Conservation (phyloP, 352 stramenopile species). For the Aphanomyces stellatus region DNA sequence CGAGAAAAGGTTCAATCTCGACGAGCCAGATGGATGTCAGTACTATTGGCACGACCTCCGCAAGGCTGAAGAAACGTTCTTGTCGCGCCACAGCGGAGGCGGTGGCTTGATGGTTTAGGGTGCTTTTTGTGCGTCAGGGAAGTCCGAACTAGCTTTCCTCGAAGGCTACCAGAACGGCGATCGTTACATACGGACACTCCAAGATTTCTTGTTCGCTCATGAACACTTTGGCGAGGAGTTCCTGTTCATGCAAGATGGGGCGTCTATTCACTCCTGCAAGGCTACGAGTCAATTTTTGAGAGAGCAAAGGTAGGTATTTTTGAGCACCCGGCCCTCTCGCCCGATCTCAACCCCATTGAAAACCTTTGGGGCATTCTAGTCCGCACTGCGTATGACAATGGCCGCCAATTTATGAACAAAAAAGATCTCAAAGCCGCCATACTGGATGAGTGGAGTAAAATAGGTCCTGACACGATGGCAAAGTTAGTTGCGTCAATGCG, state of each 20-base stretch:
- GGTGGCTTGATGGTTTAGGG: slow-evolving; percentile 24
- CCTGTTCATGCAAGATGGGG: slow-evolving; percentile 24
- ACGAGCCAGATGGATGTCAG: slow-evolving; percentile 29
- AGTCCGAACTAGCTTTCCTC: slow-evolving; percentile 22
- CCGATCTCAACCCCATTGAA: background rate
- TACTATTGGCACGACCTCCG: slow-evolving; percentile 25
- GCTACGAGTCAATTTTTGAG: background rate
- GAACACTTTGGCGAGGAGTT: slow-evolving; percentile 1
- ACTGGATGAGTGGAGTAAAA: background rate
- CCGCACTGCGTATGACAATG: background rate
- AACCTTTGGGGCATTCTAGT: background rate
- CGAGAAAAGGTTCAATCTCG: slow-evolving; percentile 35
- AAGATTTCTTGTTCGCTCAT: slow-evolving; percentile 21
- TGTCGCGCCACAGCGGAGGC: background rate
- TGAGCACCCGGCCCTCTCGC: background rate
- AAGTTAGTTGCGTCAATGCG: background rate
- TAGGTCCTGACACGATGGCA: background rate
- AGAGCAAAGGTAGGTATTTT: background rate
- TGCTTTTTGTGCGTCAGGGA: slow-evolving; percentile 10
- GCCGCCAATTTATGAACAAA: background rate
- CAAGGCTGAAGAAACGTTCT: background rate
- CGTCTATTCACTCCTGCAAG: slow-evolving; percentile 20
- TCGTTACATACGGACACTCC: slow-evolving; percentile 21
- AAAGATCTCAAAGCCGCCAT: background rate
- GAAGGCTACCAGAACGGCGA: slow-evolving; percentile 14